Conservation (phyloP, 2,329 filamentous ascomycete genomes). For the Botrytis paeoniae region DNA sequence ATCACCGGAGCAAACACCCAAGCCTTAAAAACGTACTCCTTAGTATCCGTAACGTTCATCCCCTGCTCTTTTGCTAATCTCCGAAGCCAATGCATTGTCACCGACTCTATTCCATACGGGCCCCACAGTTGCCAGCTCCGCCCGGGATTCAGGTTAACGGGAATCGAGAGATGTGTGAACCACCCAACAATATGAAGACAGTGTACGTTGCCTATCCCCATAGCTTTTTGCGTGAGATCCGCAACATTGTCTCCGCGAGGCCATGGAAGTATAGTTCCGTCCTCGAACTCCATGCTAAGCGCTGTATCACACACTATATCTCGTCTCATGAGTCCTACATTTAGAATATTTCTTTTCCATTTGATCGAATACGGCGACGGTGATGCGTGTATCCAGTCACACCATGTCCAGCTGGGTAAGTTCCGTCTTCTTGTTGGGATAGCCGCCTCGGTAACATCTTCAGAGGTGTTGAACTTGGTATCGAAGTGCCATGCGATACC, state of each 20-base stretch:
- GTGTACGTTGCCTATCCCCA: not conserved
- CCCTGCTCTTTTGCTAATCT: not conserved
- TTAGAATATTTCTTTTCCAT: accelerated
- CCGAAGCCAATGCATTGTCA: accelerated
- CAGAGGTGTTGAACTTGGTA: too few species aligned
- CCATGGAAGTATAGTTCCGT: not conserved
- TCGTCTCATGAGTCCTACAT: accelerated
- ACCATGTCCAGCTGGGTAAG: not conserved
- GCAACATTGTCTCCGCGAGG: not conserved
- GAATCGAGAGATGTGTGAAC: accelerated
- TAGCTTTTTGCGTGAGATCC: not conserved
- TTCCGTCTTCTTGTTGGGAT: not conserved
- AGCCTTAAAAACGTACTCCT: not conserved
- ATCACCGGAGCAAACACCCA: not conserved
- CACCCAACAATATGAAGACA: accelerated
- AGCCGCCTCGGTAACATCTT: accelerated
- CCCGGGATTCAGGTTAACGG: accelerated
- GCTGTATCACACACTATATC: accelerated
- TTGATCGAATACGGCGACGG: not conserved
- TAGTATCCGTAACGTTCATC: not conserved
- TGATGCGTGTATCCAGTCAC: not conserved
- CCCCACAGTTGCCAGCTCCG: accelerated
- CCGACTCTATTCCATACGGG: accelerated
- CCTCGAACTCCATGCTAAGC: not conserved
- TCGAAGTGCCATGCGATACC: not conserved